phyloP scores from a whole-genome alignment of 306 rosid species.

The Dryas drummondii region DNA sequence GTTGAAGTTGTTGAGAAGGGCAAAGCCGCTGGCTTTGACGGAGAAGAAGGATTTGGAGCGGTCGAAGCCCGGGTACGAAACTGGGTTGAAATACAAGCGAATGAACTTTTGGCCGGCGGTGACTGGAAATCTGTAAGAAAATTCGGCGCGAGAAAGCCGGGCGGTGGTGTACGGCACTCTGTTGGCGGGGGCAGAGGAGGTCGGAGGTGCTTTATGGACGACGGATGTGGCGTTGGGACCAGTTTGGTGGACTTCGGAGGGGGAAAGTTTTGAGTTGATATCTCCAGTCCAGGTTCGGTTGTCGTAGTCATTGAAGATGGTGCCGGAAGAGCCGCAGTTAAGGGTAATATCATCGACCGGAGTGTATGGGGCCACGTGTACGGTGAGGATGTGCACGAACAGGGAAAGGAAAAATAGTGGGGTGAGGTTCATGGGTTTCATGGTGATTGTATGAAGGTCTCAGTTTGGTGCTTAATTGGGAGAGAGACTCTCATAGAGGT shows the following conservation, averaged over 20 bases:
- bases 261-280: slow-evolving; percentile 4
- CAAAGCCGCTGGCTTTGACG: slow-evolving; percentile 43
- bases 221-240: background rate
- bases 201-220: background rate
- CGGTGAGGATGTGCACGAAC: background rate
- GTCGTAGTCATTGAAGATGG: accelerated
- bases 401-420: background rate
- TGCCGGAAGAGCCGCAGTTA: slow-evolving; percentile 22
- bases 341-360: slow-evolving; percentile 7
- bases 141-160: slow-evolving; percentile 27
- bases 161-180: slow-evolving; percentile 1
- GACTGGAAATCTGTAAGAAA: slow-evolving; percentile 47
- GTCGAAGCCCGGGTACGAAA: slow-evolving; percentile 7
- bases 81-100: slow-evolving; percentile 49
- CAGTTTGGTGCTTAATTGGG: background rate
- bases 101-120: slow-evolving; percentile 52
- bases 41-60: slow-evolving; percentile 44
- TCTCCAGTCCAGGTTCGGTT: slow-evolving; percentile 22
- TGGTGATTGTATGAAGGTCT: background rate
- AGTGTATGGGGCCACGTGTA: background rate
- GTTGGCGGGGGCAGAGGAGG: background rate
- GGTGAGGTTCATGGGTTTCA: background rate
- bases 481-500: background rate
- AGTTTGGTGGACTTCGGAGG: background rate
- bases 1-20: slow-evolving; percentile 42